These are phyloP conservation scores for Arabis hirsuta DNA, from an alignment of 345 rosid genomes.

Conservation along the genomic window DNA sequence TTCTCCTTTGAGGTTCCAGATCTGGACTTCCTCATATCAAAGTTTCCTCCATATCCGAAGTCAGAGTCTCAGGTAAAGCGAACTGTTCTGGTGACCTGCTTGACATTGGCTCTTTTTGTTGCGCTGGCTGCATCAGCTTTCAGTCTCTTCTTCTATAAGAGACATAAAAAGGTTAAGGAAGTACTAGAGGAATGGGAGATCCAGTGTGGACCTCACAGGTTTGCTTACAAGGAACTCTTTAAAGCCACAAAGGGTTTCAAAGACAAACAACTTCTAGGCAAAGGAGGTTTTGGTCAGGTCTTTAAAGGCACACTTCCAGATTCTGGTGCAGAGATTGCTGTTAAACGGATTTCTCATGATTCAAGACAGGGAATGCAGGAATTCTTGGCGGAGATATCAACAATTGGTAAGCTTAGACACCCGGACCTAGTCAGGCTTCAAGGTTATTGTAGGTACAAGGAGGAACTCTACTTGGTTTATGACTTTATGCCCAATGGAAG, in stretches of 20 bases:
- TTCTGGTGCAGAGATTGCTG: neutral
- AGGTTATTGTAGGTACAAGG: slow-evolving; percentile 47
- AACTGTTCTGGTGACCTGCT: slow-evolving; percentile 25
- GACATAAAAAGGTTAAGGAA: slow-evolving; percentile 39
- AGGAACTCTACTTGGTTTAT: slow-evolving; percentile 50
- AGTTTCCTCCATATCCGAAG: slow-evolving; percentile 65
- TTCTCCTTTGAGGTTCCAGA: slow-evolving; percentile 46
- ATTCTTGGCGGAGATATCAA: slow-evolving; percentile 37
- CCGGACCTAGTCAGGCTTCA: slow-evolving; percentile 46
- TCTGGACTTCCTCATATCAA: slow-evolving; percentile 49
- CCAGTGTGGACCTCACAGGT: slow-evolving; percentile 28
- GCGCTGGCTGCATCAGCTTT: slow-evolving; percentile 20
- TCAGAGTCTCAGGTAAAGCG: slow-evolving; percentile 27
- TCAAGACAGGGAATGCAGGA: slow-evolving; percentile 35
- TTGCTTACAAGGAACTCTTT: slow-evolving; percentile 30
- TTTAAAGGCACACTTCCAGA: slow-evolving; percentile 29
- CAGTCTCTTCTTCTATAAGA: slow-evolving; percentile 16
- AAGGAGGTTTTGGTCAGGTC: slow-evolving; percentile 37
- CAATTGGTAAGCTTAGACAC: slow-evolving; percentile 36
- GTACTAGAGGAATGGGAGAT: slow-evolving; percentile 39
- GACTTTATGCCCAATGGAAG: slow-evolving; percentile 58
- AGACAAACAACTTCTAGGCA: slow-evolving; percentile 30
- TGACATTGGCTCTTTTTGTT: slow-evolving; percentile 40
- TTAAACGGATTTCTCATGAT: slow-evolving; percentile 27
- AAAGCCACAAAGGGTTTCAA: slow-evolving; percentile 35